Base-by-base conservation (phyloP, 352 stramenopile genomes). In the Blastocystis sp. region DNA sequence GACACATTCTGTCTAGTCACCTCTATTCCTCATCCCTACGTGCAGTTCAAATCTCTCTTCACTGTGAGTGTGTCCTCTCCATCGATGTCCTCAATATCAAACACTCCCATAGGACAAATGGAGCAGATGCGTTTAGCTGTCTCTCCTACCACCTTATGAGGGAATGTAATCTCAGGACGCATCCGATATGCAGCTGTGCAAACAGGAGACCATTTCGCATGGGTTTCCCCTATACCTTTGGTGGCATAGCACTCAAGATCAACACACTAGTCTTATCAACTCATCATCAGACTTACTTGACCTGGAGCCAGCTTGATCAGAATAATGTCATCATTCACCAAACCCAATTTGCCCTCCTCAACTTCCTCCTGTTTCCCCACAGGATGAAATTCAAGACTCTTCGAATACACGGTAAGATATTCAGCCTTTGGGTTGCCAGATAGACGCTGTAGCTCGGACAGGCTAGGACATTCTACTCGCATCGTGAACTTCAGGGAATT, bases 201-300 rank as follows among this genome's bases (percentile, higher is more conserved):
- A 7, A 92, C 90, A 15, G 90, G 90, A 11, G 89, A 92, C 69
- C 79, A 92, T 58, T 92, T 92, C 11, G 90, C 90, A 53, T 92
- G 90, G 7, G 57, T 57, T 35, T 89, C 35, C 19, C 90, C 90
- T 24, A 89, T 79, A n/a, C 90, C 90, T 37, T 90, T 90, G 15
- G 27, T 70, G 35, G 90, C 91, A 24, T 91, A 75, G 11, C 62
- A 76, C 40, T 91, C 90, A 2, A 92, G 24, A 40, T 78, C 51
- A 13, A 92, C 90, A 22, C 84, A 13, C 69, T 80, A 80, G 5
- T 22, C 17, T 17, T 59, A 22, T 64, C n/a, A 56, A 19, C 19
- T 7, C 7, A 2, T 30, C 5, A 1, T 19, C 7, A 51, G 2
- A 15, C 1, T n/a, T 17, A 70, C 73, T 30, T 92, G 89, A 24